Evolutionary conservation across 495 filamentous ascomycete genomes (phyloP).

Genomic region (Neurospora sp.): DNA sequence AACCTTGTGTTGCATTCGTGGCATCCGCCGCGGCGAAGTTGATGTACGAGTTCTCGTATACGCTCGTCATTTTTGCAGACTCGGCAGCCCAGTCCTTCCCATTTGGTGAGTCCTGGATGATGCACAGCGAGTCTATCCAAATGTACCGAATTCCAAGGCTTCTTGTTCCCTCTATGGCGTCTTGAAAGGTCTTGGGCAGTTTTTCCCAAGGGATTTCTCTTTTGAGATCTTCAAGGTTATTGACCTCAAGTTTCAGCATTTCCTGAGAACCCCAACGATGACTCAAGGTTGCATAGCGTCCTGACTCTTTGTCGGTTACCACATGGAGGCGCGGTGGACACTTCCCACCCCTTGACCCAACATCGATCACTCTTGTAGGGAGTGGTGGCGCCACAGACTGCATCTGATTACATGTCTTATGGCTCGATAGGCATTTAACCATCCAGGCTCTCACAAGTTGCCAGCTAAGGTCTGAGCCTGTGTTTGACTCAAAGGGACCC

Average conservation of each 20-base stretch:
- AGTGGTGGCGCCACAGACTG: neutral
- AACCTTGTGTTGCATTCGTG: neutral
- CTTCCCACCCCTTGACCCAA: neutral
- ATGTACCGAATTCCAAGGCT: conserved; percentile 10
- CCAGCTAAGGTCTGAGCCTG: neutral
- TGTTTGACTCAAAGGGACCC: neutral
- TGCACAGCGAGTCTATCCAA: too few relatives aligned
- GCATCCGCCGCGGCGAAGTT: conserved; percentile 11
- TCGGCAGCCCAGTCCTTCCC: conserved; percentile 25
- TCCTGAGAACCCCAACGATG: conserved; percentile 1
- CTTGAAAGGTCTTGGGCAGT: conserved; percentile 18
- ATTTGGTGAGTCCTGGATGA: conserved; percentile 7
- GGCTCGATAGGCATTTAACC: neutral
- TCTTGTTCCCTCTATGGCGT: conserved; percentile 14
- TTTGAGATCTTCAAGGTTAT: neutral
- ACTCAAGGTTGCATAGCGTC: conserved; percentile 1
- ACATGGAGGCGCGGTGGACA: neutral
- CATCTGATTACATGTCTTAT: neutral
- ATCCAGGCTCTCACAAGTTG: neutral
- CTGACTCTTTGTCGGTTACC: neutral
- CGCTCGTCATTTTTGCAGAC: conserved; percentile 21
- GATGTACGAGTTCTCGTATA: conserved; percentile 20
- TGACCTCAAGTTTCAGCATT: neutral
- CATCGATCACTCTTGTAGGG: neutral
- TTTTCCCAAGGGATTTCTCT: neutral